phyloP scores from a whole-genome alignment of 139 green algal species.

The Volvox africanus region DNA sequence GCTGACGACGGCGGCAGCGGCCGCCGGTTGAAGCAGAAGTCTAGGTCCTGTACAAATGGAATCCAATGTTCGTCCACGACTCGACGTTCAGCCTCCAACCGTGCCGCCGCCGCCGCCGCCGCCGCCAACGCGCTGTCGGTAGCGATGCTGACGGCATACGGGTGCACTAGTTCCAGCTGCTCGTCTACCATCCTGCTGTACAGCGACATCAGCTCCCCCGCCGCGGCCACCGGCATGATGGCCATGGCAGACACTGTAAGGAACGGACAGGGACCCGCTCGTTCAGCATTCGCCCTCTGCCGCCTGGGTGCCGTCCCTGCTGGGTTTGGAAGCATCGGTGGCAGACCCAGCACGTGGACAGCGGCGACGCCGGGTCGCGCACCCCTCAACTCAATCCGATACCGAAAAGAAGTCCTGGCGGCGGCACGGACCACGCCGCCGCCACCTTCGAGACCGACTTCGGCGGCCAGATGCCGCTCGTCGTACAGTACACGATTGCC shows the following conservation, averaged over 20 bases:
- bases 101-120: neutral
- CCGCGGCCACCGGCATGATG: neutral
- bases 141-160: neutral
- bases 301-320: neutral
- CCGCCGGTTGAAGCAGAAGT: neutral
- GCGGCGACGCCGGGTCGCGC: neutral
- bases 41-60: conserved; percentile 29
- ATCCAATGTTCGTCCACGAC: conserved; percentile 15
- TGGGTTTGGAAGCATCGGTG: neutral
- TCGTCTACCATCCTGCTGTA: conserved; percentile 38
- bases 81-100: neutral
- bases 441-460: neutral
- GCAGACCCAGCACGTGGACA: conserved; percentile 14
- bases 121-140: neutral
- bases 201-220: neutral
- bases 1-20: neutral
- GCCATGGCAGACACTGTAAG: neutral
- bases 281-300: neutral
- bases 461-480: neutral
- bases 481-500: conserved; percentile 13
- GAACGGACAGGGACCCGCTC: neutral
- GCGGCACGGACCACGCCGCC: neutral
- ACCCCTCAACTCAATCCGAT: neutral
- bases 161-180: neutral
- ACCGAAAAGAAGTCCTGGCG: neutral